phyloP scores from a whole-genome alignment of 495 filamentous ascomycete genomes.

The Astrocystis sublimbata region DNA sequence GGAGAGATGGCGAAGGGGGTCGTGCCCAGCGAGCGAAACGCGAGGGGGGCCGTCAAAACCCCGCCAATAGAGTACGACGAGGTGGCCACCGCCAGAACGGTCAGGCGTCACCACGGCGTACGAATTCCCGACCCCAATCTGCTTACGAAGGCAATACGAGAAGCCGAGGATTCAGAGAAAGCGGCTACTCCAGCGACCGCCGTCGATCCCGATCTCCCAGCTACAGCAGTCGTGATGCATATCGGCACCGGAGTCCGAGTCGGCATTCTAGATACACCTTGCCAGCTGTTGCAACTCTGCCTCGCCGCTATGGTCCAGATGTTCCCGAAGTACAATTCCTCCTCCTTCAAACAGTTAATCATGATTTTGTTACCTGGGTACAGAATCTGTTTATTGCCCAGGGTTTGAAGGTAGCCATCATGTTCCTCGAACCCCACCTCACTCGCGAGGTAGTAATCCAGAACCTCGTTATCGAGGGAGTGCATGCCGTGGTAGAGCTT shows the following conservation, averaged over 20 bases:
- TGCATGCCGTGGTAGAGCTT: constrained; percentile 79
- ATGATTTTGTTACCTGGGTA: constrained; percentile 79
- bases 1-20: constrained; percentile 62
- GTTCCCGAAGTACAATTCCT: constrained; percentile 92
- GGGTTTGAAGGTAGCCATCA: constrained; percentile 70
- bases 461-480: constrained; percentile 85
- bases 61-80: constrained; percentile 52
- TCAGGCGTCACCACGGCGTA: constrained; percentile 51
- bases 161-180: constrained; percentile 40
- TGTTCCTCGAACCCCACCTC: constrained; percentile 76
- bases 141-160: constrained; percentile 40
- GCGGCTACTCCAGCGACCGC: constrained; percentile 44
- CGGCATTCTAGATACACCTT: constrained; percentile 54
- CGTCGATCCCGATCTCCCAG: constrained; percentile 69
- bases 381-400: constrained; percentile 71
- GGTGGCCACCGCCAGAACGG: constrained; percentile 70
- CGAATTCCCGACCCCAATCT: constrained; percentile 40
- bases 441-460: constrained; percentile 74
- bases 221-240: constrained; percentile 53
- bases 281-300: constrained; percentile 68
- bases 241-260: constrained; percentile 64
- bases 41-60: constrained; percentile 46
- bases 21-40: constrained; percentile 39
- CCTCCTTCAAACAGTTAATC: constrained; percentile 74
- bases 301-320: constrained; percentile 69